Evolutionary conservation across 192 early-diverging fungal genomes (phyloP), one percentile per base, ranked within the genome.

Genomic region (Phycomyces blakesleeanus): DNA sequence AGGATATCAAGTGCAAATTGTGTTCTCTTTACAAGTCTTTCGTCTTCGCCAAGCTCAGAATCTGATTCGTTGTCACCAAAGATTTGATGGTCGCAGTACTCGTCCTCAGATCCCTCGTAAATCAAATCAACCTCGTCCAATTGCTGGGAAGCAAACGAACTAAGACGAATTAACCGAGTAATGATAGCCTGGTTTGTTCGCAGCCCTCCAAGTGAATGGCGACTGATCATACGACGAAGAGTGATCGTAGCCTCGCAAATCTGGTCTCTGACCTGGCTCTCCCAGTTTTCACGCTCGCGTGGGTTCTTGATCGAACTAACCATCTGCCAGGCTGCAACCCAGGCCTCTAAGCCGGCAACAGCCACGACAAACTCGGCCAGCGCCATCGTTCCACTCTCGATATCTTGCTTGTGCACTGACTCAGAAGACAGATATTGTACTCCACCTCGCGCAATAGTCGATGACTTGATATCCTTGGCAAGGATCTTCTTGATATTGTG

Each of bases 291-390:
- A 5, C 51, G 38, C 22, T 58, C 22, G 0, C 40, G 34, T 18
- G 18, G 21, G 47, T 29, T 50, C 47, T 62, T 20, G 24, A 47
- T 34, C 5, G 38, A n/a, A 27, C 40, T 21, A 9, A 37, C 40
- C 7, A 49, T 29, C 21, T 47, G 12, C 70, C 57, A 60, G 12
- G 70, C 70, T 20, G 57, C n/a, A 22, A 72, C 56, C 64, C 70
- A 72, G 16, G 64, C 70, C 39, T 66, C 70, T 29, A 72, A 51
- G 1, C 64, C 64, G 27, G 54, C 52, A 6, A 72, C 14, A 7
- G 57, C 63, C 7, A 64, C 58, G n/a, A 72, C 64, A 21, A 65
- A 65, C 50, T 72, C 70, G n/a, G 67, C 67, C 2, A 69, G 53
- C 1, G 61, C 61, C 44, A 65, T 40, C 21, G 65, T 50, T 1